A percentile compares a stretch with the other conserved stretches of the same genome.
Evolutionary conservation across 306 rosid genomes (phyloP).

Genomic region (Crotalaria pallida): DNA sequence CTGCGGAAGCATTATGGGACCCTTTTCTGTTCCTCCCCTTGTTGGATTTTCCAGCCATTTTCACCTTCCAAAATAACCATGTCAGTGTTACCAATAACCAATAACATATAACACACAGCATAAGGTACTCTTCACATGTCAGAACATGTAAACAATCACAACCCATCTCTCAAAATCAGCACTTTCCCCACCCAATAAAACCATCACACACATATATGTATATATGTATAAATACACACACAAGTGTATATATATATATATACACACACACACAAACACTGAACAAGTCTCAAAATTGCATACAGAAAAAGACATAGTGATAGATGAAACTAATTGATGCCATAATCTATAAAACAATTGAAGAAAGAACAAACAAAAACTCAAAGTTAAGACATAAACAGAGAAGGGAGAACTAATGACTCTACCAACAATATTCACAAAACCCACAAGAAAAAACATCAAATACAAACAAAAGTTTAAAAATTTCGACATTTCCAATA

Average conservation of each 20-base stretch:
- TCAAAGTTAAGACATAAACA: no score
- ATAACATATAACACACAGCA: not conserved
- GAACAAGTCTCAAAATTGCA: no score
- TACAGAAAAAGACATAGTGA: no score
- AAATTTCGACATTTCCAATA: not conserved
- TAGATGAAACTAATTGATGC: no score
- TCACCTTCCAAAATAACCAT: conserved; percentile 13
- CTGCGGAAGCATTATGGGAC: conserved; percentile 24
- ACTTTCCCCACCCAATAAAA: not conserved
- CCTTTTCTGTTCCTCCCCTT: conserved; percentile 64
- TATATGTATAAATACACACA: no score
- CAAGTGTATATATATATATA: no score
- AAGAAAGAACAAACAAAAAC: no score
- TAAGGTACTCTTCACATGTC: not conserved
- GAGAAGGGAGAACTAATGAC: no score
- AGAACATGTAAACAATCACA: not conserved
- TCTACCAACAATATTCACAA: no score
- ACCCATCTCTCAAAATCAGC: not conserved
- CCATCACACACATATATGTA: not conserved
- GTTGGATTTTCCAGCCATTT: conserved; percentile 90
- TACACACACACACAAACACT: no score
- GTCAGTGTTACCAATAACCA: not conserved
- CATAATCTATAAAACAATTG: no score
- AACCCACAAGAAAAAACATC: not conserved
- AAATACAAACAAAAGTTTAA: not conserved